Conservation (phyloP, 768 basidiomycete genomes). For the Calvatia gigantea region DNA sequence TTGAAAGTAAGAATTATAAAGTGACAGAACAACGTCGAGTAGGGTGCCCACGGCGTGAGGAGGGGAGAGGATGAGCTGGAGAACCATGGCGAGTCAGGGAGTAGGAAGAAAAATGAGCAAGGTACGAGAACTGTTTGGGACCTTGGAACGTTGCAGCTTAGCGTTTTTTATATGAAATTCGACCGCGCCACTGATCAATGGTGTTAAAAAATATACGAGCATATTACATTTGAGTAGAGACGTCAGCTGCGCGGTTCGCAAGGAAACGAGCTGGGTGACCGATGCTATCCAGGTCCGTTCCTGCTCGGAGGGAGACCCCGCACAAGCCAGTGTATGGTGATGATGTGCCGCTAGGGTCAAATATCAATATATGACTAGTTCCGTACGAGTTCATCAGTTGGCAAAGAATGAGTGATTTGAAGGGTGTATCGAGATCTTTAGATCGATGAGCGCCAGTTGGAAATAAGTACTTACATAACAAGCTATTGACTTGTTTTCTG, state of each 20-base stretch:
- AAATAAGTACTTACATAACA: neutral
- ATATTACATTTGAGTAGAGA: slow-evolving; percentile 4
- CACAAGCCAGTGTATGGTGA: slow-evolving; percentile 10
- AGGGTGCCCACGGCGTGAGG: slow-evolving; percentile 47
- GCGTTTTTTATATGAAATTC: slow-evolving; percentile 21
- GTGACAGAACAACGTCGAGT: slow-evolving; percentile 40
- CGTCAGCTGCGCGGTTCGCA: slow-evolving; percentile 7
- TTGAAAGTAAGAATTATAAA: slow-evolving; percentile 41
- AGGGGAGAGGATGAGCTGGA: slow-evolving; percentile 50
- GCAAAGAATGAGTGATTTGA: slow-evolving; percentile 9
- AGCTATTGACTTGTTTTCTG: neutral
- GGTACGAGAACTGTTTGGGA: slow-evolving; percentile 1
- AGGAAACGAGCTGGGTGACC: slow-evolving; percentile 10
- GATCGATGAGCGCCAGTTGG: slow-evolving; percentile 3
- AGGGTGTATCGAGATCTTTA: slow-evolving; percentile 6
- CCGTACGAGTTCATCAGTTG: slow-evolving; percentile 6
- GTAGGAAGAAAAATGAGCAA: slow-evolving; percentile 5
- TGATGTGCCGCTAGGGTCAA: slow-evolving; percentile 6
- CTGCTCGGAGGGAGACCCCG: slow-evolving; percentile 5
- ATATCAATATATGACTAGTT: slow-evolving; percentile 10
- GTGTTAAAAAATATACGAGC: slow-evolving; percentile 9
- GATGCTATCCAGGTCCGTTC: slow-evolving; percentile 7
- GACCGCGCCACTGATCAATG: slow-evolving; percentile 12
- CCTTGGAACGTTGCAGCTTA: slow-evolving; percentile 2
- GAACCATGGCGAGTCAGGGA: slow-evolving; percentile 29